Evolutionary conservation across 805 yeast genomes (phyloP).

Genomic region (Spathaspora passalidarum): DNA sequence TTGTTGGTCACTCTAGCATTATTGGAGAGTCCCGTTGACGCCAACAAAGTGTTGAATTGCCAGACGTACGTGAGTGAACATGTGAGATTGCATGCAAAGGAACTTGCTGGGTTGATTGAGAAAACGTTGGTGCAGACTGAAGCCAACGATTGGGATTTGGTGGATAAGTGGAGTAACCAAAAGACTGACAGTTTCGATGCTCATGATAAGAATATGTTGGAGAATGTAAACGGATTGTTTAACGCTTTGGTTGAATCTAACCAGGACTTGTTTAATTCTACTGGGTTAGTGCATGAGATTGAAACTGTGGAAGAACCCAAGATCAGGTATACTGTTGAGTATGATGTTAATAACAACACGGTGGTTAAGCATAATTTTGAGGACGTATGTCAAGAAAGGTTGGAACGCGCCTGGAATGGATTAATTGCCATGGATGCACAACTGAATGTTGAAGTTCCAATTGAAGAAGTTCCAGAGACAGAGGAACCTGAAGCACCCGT

Average conservation of each 20-base stretch:
- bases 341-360: slow-evolving; percentile 10
- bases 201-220: slow-evolving; percentile 7
- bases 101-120: slow-evolving; percentile 56
- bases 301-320: neutral
- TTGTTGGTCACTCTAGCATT: slow-evolving; percentile 60
- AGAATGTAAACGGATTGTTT: slow-evolving; percentile 4
- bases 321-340: slow-evolving; percentile 13
- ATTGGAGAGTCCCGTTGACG: slow-evolving; percentile 51
- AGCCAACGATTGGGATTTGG: slow-evolving; percentile 35
- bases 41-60: slow-evolving; percentile 50
- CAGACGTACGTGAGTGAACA: slow-evolving; percentile 47
- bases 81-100: slow-evolving; percentile 57
- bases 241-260: slow-evolving; percentile 3
- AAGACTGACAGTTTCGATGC: slow-evolving; percentile 12
- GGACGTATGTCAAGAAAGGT: slow-evolving; percentile 14
- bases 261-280: slow-evolving; percentile 8
- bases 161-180: slow-evolving; percentile 22
- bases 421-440: slow-evolving; percentile 12
- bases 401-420: slow-evolving; percentile 10
- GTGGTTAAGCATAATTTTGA: slow-evolving; percentile 17
- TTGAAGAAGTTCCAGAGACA: slow-evolving; percentile 9
- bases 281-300: neutral
- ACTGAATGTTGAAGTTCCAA: slow-evolving; percentile 5
- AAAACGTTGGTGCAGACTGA: slow-evolving; percentile 31
- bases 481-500: slow-evolving; percentile 10